Conservation (phyloP, 805 yeast species). For the Hermanozyma aechmeae region DNA sequence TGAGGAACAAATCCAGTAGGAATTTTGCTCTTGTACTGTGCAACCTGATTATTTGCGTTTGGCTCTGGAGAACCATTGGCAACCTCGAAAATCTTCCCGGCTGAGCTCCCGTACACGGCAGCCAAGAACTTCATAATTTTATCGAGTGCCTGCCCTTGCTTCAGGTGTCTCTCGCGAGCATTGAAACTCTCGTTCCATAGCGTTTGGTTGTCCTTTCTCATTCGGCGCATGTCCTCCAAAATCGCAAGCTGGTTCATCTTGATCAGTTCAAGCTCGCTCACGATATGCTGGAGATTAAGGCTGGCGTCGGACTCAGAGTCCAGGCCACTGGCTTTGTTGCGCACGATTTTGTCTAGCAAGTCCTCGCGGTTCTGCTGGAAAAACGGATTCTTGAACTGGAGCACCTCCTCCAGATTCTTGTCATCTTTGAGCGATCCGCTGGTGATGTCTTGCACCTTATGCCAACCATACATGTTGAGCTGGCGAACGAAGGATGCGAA, state of each 20-base stretch:
- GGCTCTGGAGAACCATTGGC: conserved; percentile 12
- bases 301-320: conserved; percentile 17
- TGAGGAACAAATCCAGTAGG: background rate
- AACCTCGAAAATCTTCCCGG: conserved; percentile 38
- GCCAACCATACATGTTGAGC: conserved; percentile 98
- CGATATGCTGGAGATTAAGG: conserved; percentile 41
- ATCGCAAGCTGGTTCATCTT: conserved; percentile 73
- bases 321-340: conserved; percentile 45
- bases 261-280: conserved; percentile 67
- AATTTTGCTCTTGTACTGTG: conserved; percentile 9
- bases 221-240: conserved; percentile 74
- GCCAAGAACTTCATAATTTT: conserved; percentile 83
- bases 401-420: conserved; percentile 59
- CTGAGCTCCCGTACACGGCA: conserved; percentile 59
- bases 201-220: conserved; percentile 79
- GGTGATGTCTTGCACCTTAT: conserved; percentile 87
- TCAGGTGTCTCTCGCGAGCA: conserved; percentile 76
- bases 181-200: conserved; percentile 84
- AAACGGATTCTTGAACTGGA: conserved; percentile 82
- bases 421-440: conserved; percentile 53
- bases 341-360: conserved; percentile 70
- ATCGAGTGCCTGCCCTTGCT: conserved; percentile 82
- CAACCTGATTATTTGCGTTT: conserved; percentile 11
- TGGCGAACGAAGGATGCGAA: conserved; percentile 95
- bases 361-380: conserved; percentile 76